phyloP scores from a whole-genome alignment of 306 rosid genomes.

The Glycine tomentella region DNA sequence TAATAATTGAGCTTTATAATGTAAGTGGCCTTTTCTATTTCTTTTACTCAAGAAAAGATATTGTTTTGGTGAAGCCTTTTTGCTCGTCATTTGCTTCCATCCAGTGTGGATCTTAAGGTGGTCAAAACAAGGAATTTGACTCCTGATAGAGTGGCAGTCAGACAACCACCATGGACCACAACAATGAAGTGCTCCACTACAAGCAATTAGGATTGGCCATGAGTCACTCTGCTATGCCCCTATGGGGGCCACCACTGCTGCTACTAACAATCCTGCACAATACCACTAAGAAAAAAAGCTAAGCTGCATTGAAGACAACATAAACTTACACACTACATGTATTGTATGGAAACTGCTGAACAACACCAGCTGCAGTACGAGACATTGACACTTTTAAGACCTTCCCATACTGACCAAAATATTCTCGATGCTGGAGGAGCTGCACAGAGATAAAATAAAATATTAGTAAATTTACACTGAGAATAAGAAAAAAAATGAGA shows the following conservation, averaged over 20 bases:
- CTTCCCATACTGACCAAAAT: constrained; percentile 97
- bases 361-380: constrained; percentile 91
- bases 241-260: neutral
- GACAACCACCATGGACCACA: neutral
- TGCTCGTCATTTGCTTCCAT: constrained; percentile 18
- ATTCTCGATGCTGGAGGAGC: constrained; percentile 89
- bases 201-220: constrained; percentile 17
- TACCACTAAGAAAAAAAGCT: constrained; percentile 17
- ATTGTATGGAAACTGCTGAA: constrained; percentile 95
- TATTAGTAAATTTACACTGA: neutral
- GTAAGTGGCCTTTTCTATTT: neutral
- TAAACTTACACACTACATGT: constrained; percentile 98
- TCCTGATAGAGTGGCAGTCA: constrained; percentile 3
- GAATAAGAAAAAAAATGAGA: neutral
- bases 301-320: constrained; percentile 10
- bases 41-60: neutral
- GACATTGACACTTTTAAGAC: constrained; percentile 98
- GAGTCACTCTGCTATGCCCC: constrained; percentile 8
- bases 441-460: constrained; percentile 48
- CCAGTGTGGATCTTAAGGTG: neutral
- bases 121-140: neutral
- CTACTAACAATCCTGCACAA: constrained; percentile 10
- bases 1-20: neutral
- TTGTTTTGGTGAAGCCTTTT: neutral
- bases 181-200: neutral